A percentile compares a stretch with the other conserved stretches of the same genome.
These are phyloP conservation scores for Areca catechu DNA, from an alignment of 176 grass and related monocot species.

Conservation along the genomic window DNA sequence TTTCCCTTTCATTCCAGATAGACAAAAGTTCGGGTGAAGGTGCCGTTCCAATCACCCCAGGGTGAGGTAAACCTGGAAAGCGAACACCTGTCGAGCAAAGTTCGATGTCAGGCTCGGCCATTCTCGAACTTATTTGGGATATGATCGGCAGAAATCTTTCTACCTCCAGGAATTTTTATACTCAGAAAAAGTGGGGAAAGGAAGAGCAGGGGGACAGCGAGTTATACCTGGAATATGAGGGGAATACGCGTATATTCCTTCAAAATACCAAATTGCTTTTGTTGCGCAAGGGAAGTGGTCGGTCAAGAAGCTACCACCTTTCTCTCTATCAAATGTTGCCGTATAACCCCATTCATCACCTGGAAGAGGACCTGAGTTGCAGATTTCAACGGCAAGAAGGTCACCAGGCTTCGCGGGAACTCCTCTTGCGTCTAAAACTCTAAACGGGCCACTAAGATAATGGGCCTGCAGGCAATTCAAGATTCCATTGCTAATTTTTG, in stretches of 20 bases:
- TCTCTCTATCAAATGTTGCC: conserved; percentile 83
- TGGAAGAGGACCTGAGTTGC: conserved; percentile 73
- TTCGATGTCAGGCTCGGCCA: background rate
- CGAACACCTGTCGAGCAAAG: conserved; percentile 45
- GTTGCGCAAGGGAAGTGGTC: conserved; percentile 82
- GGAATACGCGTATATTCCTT: conserved; percentile 93
- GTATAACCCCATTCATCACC: conserved; percentile 91
- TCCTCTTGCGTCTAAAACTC: conserved; percentile 69
- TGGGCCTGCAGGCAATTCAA: conserved; percentile 37
- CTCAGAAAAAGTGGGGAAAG: background rate
- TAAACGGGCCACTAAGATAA: conserved; percentile 79
- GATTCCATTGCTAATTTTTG: too few species aligned
- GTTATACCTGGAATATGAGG: conserved; percentile 66
- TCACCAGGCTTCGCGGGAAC: conserved; percentile 73
- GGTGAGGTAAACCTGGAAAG: conserved; percentile 84
- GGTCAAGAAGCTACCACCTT: conserved; percentile 83
- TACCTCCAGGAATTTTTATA: too few species aligned
- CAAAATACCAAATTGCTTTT: conserved; percentile 95
- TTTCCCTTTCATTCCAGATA: conserved; percentile 88
- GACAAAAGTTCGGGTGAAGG: conserved; percentile 77
- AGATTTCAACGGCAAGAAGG: conserved; percentile 86
- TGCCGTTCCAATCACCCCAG: conserved; percentile 77
- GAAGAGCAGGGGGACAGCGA: background rate
- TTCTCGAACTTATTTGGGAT: too few species aligned
- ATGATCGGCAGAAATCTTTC: too few species aligned